Percentiles rank a stretch among this genome's conserved stretches.
Evolutionary conservation across 169 alveolate genomes (phyloP).

Genomic region (Pseudocohnilembus persalinus): DNA sequence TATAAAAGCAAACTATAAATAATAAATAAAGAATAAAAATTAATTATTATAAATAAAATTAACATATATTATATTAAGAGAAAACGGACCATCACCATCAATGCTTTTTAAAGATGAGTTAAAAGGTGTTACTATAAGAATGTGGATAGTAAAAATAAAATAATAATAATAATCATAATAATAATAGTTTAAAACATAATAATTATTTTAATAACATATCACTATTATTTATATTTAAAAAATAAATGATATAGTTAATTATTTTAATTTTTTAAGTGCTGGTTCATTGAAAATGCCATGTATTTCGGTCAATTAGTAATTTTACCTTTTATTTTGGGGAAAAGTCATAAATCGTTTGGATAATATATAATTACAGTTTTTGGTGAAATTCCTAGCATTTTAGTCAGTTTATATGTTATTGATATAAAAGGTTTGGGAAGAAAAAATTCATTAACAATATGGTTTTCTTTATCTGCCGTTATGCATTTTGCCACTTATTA

Average conservation of each 20-base stretch:
- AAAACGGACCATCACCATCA: neutral
- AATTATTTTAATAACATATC: too few relatives aligned
- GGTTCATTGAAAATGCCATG: conserved; percentile 35
- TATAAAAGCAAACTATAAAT: too few relatives aligned
- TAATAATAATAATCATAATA: neutral
- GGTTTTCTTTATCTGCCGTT: conserved; percentile 27
- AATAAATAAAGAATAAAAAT: too few relatives aligned
- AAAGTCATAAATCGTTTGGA: conserved; percentile 22
- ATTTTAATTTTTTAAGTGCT: neutral
- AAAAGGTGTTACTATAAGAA: conserved; percentile 11
- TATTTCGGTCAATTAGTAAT: conserved; percentile 40
- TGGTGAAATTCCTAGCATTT: conserved; percentile 50
- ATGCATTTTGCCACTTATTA: conserved; percentile 30
- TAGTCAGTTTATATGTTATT: conserved; percentile 21
- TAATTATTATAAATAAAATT: too few relatives aligned
- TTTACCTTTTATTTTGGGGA: conserved; percentile 41
- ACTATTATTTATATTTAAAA: too few relatives aligned
- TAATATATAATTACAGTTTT: conserved; percentile 30
- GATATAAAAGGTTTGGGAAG: conserved; percentile 34
- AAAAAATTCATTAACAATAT: conserved; percentile 34
- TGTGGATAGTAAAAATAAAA: conserved; percentile 5
- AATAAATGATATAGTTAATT: too few relatives aligned
- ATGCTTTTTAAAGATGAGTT: neutral
- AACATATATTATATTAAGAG: neutral
- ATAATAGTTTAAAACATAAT: too few relatives aligned